Evolutionary conservation across 306 rosid genomes (phyloP).

Genomic region (Cicer pinnatifidum): DNA sequence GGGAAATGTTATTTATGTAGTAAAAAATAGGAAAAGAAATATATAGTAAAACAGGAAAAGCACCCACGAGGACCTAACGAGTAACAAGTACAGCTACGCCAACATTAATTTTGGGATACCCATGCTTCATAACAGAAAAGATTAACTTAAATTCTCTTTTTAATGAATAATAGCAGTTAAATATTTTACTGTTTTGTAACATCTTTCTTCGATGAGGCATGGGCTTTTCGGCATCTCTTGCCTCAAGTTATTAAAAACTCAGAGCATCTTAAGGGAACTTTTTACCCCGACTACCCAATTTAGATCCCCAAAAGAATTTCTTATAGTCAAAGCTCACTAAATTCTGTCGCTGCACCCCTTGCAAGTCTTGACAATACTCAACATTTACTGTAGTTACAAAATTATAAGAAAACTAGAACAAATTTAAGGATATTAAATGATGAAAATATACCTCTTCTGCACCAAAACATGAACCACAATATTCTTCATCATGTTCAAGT

Average conservation of each 20-base stretch:
- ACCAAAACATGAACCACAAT: slow-evolving; percentile 96
- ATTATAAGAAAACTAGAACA: slow-evolving; percentile 39
- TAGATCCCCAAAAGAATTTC: neutral
- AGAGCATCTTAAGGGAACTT: neutral
- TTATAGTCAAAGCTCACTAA: slow-evolving; percentile 3
- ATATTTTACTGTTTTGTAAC: neutral
- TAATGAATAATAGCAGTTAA: slow-evolving; percentile 1
- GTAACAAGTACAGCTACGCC: no score
- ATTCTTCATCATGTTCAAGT: slow-evolving; percentile 80
- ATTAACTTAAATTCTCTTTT: neutral
- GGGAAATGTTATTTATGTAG: no score
- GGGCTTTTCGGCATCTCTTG: neutral
- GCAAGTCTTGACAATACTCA: slow-evolving; percentile 11
- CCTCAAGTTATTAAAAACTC: neutral
- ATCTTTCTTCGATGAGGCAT: slow-evolving; percentile 1
- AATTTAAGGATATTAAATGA: slow-evolving; percentile 42
- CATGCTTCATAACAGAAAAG: neutral
- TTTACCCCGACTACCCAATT: slow-evolving; percentile 26
- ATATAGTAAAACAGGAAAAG: no score
- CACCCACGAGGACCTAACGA: no score
- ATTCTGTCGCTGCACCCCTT: slow-evolving; percentile 3
- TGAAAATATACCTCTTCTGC: slow-evolving; percentile 72
- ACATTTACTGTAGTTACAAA: slow-evolving; percentile 24
- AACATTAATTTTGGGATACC: no score
- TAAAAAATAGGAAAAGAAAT: no score